Evolutionary conservation across 352 stramenopile genomes (phyloP), one percentile per base, ranked within the genome.

Genomic region (Pythium aquatile): DNA sequence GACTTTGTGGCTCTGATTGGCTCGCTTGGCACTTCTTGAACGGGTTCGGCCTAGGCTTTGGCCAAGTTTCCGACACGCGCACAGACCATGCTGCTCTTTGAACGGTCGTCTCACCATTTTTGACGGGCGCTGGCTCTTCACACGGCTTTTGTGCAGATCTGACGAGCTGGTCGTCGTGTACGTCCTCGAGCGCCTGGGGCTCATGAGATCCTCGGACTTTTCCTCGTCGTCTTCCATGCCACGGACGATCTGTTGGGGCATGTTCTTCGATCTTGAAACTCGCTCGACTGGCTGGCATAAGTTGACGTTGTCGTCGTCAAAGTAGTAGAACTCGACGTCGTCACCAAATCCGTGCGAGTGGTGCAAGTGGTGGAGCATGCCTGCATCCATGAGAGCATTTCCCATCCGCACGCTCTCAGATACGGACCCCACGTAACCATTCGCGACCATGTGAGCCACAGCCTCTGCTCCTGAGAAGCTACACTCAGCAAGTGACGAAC

Each of bases 381-480:
- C 76, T 0, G 76, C 63, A 46, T 85, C 76, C 78, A 85, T 82
- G 35, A 83, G 67, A 10, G 68, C 66, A 24, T 84, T 82, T 37
- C 79, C 79, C 1, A 87, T 48, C 0, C 76, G 70, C 7, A 81
- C 59, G 1, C 64, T 77, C 52, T 88, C 79, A 8, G 54, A 40
- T 13, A 37, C 30, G 1, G 33, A 63, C 3, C 57, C 51, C 0
- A 70, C 71, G 52, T 70, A 77, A 2, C 69, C 63, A 20, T 65
- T 61, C 29, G 73, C 67, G 0, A 65, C 40, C 60, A 85, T 75
- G 30, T 71, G 61, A 10, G 52, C 44, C 14, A 67, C 51, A 14
- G 59, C 65, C 32, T 73, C 48, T 8, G 46, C 59, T 1, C 65
- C 69, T 5, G 61, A 58, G 44, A 75, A 72, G 48, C 58, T 65